Evolutionary conservation across 305 asterid genomes (phyloP), one percentile per base, ranked within the genome.

Genomic region (Fraxinus floribunda): DNA sequence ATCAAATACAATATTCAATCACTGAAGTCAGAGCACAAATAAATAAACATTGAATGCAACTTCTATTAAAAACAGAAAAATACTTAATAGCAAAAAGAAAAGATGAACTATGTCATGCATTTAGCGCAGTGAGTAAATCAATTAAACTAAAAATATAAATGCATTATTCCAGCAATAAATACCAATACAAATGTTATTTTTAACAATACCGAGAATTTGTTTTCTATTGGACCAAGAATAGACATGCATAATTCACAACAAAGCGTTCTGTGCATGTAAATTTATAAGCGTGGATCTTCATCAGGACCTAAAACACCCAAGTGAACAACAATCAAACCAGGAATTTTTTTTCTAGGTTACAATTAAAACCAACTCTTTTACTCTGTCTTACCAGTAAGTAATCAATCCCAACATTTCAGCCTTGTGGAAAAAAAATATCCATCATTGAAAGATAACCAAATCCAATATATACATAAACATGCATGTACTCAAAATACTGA

Each of bases 401-500:
- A 70, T 70, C 22, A 70, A 22, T 70, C 38, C 38, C 39, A 29
- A 70, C 15, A 30, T 70, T 30, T 70, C 41, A 30, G 75, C 41
- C 24, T 4, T 70, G 11, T 1, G 22, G 24, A 30, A 52, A 11
- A 66, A 70, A 13, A 70, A 10, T 30, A 30, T 4, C 41, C 75
- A 30, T 5, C 49, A 84, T 55, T 49, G n/a, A 72, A n/a, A 36
- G 72, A 38, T 18, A 26, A 66, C 20, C 11, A 44, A 24, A 72
- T 26, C 4, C 74, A 9, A 29, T 52, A 75, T 39, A 60, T 22
- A 10, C 15, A 81, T 38, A 77, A 77, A 62, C 83, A 74, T 84
- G 86, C 84, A 85, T 78, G 81, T 78, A 82, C 26, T 29, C 80
- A 73, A 79, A 76, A 64, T 70, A 26, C 30, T 26, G 30, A 26